Conservation (phyloP, 768 basidiomycete genomes). For the Trametes cingulata region DNA sequence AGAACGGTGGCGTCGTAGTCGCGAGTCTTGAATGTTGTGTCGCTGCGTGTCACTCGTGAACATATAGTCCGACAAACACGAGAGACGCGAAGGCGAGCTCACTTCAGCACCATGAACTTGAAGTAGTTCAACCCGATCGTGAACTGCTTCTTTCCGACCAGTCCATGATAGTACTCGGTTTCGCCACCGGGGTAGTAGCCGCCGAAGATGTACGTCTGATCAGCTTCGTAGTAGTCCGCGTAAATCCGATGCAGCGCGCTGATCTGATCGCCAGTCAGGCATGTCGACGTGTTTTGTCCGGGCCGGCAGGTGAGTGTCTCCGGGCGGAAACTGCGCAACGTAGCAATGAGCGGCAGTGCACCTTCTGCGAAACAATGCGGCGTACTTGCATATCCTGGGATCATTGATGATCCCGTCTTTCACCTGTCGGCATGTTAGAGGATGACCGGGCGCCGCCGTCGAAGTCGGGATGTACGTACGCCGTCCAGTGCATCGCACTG, state of each 20-base stretch:
- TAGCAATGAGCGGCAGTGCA: not conserved
- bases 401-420: constrained; percentile 33
- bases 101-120: constrained; percentile 28
- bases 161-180: constrained; percentile 17
- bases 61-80: not conserved
- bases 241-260: constrained; percentile 31
- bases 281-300: constrained; percentile 27
- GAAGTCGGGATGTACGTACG: constrained; percentile 7
- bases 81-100: not conserved
- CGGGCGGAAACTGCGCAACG: constrained; percentile 27
- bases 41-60: constrained; percentile 9
- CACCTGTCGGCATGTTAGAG: constrained; percentile 16
- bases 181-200: constrained; percentile 34
- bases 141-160: constrained; percentile 22
- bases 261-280: constrained; percentile 31
- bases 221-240: constrained; percentile 28
- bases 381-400: constrained; percentile 27
- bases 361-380: not conserved
- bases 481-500: constrained; percentile 37
- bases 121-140: constrained; percentile 15
- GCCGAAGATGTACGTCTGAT: constrained; percentile 28
- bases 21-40: constrained; percentile 23
- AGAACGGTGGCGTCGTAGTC: constrained; percentile 23
- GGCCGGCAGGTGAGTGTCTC: constrained; percentile 32
- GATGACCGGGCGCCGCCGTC: not conserved